These are phyloP conservation scores for Aspergillus bombycis DNA, from an alignment of 2,329 filamentous ascomycete species.

Conservation along the genomic window DNA sequence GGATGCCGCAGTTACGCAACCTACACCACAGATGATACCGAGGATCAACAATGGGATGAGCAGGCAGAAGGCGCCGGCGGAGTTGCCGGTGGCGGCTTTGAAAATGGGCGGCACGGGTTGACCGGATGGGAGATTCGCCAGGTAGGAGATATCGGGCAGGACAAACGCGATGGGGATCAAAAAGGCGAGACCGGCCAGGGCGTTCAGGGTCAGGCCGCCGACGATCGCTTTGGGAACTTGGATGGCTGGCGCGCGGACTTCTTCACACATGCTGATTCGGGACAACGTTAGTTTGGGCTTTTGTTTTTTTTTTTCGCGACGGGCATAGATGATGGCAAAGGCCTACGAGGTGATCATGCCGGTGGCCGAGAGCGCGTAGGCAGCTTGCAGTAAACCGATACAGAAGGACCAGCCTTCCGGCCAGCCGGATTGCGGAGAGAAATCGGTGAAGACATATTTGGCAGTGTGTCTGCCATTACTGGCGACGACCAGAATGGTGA, in stretches of 20 bases:
- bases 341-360: slow-evolving; percentile 79
- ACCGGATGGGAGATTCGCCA: slow-evolving; percentile 67
- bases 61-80: slow-evolving; percentile 71
- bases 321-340: not conserved
- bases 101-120: slow-evolving; percentile 76
- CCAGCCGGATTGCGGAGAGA: slow-evolving; percentile 71
- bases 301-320: not conserved
- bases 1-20: slow-evolving; percentile 70
- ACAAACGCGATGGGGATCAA: slow-evolving; percentile 75
- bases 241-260: slow-evolving; percentile 64
- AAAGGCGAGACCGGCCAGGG: slow-evolving; percentile 66
- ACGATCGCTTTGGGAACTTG: slow-evolving; percentile 73
- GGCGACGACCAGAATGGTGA: slow-evolving; percentile 70
- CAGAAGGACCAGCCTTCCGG: slow-evolving; percentile 71
- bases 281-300: slow-evolving; percentile 13
- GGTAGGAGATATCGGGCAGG: slow-evolving; percentile 64
- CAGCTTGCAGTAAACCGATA: slow-evolving; percentile 67
- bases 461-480: slow-evolving; percentile 66
- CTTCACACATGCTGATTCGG: slow-evolving; percentile 62
- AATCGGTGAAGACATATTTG: slow-evolving; percentile 56
- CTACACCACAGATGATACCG: slow-evolving; percentile 73
- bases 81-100: slow-evolving; percentile 71
- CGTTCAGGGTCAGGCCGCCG: slow-evolving; percentile 65
- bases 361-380: slow-evolving; percentile 68
- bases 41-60: slow-evolving; percentile 69